phyloP scores from a whole-genome alignment of 495 filamentous ascomycete species.

The Podospora australis region DNA sequence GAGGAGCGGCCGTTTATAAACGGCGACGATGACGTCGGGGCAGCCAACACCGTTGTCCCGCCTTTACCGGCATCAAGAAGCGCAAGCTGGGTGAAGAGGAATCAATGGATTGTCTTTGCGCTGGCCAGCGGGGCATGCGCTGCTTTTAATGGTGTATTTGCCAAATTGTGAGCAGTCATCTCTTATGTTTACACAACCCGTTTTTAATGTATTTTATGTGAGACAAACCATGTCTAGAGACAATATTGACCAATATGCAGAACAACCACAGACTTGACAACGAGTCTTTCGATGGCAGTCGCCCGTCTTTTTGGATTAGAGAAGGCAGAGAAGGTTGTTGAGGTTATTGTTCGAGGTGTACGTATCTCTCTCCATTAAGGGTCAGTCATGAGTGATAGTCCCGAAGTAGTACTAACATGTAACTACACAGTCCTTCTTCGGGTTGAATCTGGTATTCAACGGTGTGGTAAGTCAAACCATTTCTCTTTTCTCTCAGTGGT shows the following conservation, averaged over 20 bases:
- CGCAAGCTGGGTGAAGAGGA: conserved; percentile 30
- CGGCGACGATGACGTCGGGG: not conserved
- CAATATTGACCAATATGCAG: conserved; percentile 33
- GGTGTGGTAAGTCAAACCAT: conserved; percentile 49
- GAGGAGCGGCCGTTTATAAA: conserved; percentile 16
- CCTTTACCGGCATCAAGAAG: not conserved
- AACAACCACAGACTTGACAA: conserved; percentile 79
- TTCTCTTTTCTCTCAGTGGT: not conserved
- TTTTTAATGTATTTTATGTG: not conserved
- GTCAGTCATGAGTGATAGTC: not conserved
- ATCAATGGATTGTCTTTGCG: conserved; percentile 75
- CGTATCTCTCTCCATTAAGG: conserved; percentile 21
- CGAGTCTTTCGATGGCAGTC: conserved; percentile 57
- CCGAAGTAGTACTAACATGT: conserved; percentile 6
- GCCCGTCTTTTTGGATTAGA: conserved; percentile 54
- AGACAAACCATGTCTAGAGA: not conserved
- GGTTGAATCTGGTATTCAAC: conserved; percentile 82
- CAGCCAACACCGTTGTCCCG: too few species aligned
- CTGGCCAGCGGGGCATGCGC: conserved; percentile 83
- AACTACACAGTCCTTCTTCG: conserved; percentile 72
- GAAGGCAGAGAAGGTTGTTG: conserved; percentile 48
- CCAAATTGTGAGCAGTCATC: conserved; percentile 68
- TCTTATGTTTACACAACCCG: not conserved
- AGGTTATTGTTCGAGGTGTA: conserved; percentile 64
- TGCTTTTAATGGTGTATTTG: conserved; percentile 91